phyloP scores from a whole-genome alignment of 805 yeast species.

The Candida nanaspora region DNA sequence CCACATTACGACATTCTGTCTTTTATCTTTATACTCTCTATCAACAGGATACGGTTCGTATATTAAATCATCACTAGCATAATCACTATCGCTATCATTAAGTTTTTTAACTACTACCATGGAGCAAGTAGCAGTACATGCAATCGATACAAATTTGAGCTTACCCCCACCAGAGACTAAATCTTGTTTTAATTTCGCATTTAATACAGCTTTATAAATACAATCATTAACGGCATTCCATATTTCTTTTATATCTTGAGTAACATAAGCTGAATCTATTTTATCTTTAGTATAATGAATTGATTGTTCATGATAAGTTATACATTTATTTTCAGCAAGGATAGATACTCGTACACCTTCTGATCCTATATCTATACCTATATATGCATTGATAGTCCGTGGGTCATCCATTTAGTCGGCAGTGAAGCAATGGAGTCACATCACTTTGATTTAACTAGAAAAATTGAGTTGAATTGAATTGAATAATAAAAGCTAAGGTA shows the following conservation, averaged over 20 bases:
- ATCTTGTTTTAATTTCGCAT: too few species aligned
- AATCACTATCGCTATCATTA: background rate
- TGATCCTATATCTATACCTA: conserved; percentile 49
- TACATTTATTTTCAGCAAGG: conserved; percentile 10
- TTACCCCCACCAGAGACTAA: too few species aligned
- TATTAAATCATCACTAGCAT: background rate
- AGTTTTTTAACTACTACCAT: conserved; percentile 35
- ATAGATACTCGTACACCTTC: conserved; percentile 38
- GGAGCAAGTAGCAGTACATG: conserved; percentile 54
- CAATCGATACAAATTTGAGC: conserved; percentile 16
- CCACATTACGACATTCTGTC: conserved; percentile 47
- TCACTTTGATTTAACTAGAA: too few species aligned
- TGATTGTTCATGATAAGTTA: conserved; percentile 11
- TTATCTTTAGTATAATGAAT: conserved; percentile 16
- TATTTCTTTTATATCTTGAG: conserved; percentile 37
- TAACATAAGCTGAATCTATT: conserved; percentile 17
- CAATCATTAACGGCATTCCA: conserved; percentile 14
- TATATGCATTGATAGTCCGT: background rate
- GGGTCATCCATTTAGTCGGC: background rate
- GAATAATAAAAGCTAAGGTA: too few species aligned
- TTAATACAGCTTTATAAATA: too few species aligned
- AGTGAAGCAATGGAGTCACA: background rate
- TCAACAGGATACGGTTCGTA: conserved; percentile 2
- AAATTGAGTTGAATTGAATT: too few species aligned
- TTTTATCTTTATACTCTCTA: conserved; percentile 11